Evolutionary conservation across 116 monocot genomes (phyloP).

Genomic region (Posidonia oceanica): DNA sequence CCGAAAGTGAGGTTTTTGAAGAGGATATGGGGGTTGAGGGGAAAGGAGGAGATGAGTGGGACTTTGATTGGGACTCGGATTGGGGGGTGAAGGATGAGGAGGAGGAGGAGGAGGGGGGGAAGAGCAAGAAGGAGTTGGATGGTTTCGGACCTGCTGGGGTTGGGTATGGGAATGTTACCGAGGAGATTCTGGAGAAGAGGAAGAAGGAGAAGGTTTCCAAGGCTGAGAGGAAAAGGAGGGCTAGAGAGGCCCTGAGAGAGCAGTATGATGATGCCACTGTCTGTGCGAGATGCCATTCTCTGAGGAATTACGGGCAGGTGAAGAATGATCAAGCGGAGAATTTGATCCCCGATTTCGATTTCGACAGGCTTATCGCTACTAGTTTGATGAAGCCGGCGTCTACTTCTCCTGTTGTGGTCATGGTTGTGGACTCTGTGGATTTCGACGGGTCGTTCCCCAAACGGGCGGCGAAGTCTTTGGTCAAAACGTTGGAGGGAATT

Average conservation of each 20-base stretch:
- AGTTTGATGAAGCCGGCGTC: conserved; percentile 54
- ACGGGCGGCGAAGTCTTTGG: conserved; percentile 84
- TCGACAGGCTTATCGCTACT: conserved; percentile 61
- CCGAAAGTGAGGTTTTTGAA: conserved; percentile 7
- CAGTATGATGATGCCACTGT: conserved; percentile 29
- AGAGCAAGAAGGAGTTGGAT: conserved; percentile 44
- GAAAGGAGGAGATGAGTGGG: conserved; percentile 7
- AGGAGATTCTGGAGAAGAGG: conserved; percentile 37
- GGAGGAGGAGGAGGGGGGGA: conserved; percentile 32
- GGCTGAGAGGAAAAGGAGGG: conserved; percentile 63
- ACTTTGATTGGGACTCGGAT: conserved; percentile 37
- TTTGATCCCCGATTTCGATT: conserved; percentile 93
- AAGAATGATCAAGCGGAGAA: conserved; percentile 80
- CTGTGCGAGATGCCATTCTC: conserved; percentile 84
- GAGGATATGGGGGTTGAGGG: conserved; percentile 11
- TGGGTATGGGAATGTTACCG: conserved; percentile 78
- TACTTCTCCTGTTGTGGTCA: conserved; percentile 58
- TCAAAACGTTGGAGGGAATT: conserved; percentile 57
- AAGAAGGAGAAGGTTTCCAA: conserved; percentile 78
- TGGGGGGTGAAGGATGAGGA: conserved; percentile 47
- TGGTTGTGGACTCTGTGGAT: conserved; percentile 85
- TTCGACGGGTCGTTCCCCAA: conserved; percentile 95
- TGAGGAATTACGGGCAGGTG: conserved; percentile 85
- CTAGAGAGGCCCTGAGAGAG: conserved; percentile 38
- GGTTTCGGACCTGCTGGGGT: conserved; percentile 70